Evolutionary conservation across 306 rosid species (phyloP).

Genomic region (Cucurbita moschata): DNA sequence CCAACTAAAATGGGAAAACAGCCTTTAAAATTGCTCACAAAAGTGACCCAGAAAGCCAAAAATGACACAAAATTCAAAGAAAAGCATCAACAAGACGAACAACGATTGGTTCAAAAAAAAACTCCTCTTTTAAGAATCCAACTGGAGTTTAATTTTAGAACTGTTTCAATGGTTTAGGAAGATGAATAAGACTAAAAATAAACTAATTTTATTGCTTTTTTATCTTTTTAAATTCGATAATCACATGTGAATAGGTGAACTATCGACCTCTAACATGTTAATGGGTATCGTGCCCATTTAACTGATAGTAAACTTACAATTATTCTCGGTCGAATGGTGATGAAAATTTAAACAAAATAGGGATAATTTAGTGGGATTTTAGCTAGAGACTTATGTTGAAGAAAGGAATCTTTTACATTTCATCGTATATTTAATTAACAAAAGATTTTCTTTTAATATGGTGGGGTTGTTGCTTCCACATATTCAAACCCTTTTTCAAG

Average conservation of each 20-base stretch:
- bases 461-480: neutral
- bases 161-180: no score
- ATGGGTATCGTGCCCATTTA: no score
- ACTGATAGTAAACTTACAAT: no score
- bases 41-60: neutral
- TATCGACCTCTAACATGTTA: no score
- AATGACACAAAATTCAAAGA: neutral
- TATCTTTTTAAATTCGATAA: no score
- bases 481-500: neutral
- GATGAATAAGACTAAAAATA: no score
- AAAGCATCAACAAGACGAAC: neutral
- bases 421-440: neutral
- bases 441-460: neutral
- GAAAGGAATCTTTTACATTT: neutral
- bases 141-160: no score
- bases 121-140: neutral
- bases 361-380: neutral
- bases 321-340: no score
- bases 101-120: neutral
- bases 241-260: no score
- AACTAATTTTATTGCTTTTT: no score
- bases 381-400: neutral
- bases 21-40: neutral
- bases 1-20: conserved; percentile 1
- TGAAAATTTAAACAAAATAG: no score